Evolutionary conservation across 768 basidiomycete species (phyloP).

Genomic region (Tylopilus vinaceipallidus): DNA sequence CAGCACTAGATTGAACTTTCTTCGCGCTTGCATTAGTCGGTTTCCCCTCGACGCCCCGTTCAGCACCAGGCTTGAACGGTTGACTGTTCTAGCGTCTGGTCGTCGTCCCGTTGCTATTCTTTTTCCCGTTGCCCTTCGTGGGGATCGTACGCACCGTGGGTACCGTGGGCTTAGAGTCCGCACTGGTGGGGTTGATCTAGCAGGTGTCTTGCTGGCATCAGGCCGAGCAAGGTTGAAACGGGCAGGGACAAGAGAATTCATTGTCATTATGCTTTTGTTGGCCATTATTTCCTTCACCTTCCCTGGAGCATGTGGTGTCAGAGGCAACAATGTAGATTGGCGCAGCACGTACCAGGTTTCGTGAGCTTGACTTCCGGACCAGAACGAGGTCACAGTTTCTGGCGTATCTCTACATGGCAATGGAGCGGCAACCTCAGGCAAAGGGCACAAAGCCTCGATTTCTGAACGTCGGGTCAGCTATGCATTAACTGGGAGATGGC

Average conservation of each 20-base stretch:
- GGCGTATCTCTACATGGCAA: background rate
- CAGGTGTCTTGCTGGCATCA: conserved; percentile 6
- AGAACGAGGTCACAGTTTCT: background rate
- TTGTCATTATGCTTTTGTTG: background rate
- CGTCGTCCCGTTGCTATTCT: no score
- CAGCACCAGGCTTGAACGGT: no score
- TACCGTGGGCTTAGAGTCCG: background rate
- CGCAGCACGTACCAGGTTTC: conserved; percentile 7
- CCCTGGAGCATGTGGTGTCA: background rate
- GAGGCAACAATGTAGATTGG: background rate
- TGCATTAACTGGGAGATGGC: background rate
- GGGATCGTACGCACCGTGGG: no score
- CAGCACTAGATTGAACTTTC: no score
- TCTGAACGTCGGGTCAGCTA: conserved; percentile 3
- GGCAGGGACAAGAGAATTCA: background rate
- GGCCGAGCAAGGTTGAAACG: conserved; percentile 1
- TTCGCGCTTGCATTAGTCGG: no score
- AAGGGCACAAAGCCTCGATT: background rate
- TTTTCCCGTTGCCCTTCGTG: no score
- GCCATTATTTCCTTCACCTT: background rate
- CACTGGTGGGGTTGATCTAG: conserved; percentile 3
- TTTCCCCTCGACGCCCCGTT: no score
- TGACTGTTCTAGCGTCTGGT: no score
- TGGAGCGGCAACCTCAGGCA: no score
- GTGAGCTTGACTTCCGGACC: background rate